These are phyloP conservation scores for Rhizophora mangle DNA, from an alignment of 345 rosid species.

Conservation along the genomic window DNA sequence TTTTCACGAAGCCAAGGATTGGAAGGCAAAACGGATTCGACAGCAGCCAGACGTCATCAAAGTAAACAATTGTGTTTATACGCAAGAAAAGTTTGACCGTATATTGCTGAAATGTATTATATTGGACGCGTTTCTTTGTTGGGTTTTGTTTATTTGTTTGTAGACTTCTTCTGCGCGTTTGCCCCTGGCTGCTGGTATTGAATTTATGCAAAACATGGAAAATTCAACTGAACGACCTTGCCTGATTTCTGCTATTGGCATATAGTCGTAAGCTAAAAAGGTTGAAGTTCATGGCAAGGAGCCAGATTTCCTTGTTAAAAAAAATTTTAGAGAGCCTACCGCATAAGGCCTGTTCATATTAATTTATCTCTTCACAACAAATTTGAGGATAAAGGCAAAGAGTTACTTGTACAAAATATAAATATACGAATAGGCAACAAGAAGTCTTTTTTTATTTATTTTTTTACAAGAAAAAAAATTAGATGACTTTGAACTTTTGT, in stretches of 20 bases:
- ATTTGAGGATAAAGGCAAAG: no score
- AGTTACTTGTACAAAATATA: no score
- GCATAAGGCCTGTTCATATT: no score
- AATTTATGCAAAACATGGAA: not conserved
- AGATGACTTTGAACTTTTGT: no score
- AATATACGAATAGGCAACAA: no score
- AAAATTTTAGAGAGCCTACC: no score
- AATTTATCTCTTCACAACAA: no score
- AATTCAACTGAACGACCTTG: not conserved
- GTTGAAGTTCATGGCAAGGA: no score
- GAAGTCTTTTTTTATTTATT: no score
- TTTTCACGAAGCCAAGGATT: not conserved
- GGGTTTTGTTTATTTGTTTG: not conserved
- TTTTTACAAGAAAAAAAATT: no score
- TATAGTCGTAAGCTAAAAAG: no score
- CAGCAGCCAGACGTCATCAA: slow-evolving; percentile 1
- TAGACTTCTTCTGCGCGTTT: not conserved
- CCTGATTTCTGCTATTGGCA: not conserved
- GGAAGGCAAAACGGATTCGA: not conserved
- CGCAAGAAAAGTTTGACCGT: not conserved
- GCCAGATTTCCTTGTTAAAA: no score
- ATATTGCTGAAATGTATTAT: not conserved
- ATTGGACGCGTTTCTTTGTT: slow-evolving; percentile 5
- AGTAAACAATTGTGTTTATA: not conserved
- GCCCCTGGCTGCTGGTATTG: not conserved